Base-by-base conservation (phyloP, 2,329 filamentous ascomycete genomes). In the Nemania diffusa region DNA sequence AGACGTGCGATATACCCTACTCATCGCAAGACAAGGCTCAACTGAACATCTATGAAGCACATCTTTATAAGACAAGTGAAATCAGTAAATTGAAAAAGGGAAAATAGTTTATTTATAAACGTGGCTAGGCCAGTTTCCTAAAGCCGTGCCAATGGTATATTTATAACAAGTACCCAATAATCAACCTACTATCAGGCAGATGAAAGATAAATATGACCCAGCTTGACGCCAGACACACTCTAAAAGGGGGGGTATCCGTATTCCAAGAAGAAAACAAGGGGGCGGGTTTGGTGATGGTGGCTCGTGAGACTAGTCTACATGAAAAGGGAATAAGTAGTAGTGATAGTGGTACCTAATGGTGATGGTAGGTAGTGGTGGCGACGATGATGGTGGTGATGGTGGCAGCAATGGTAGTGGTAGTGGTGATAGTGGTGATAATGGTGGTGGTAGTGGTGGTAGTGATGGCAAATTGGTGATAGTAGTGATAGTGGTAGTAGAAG, bases 181-280 rank as follows among this genome's bases (percentile, higher is more conserved):
- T 59, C 37, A 58, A 50, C 57, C 52, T 50, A 22, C 42, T 24
- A 24, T 20, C 42, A 46, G 42, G 42, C 37, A 40, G 20, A 37
- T 27, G 34, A 62, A 51, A 57, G 8, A 34, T 13, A 50, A 51
- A 58, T 24, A 51, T 68, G 65, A 50, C 58, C 46, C 40, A 50
- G 48, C 40, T 65, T 62, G 57, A 71, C 62, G 69, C 67, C 62
- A 64, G 64, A 62, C 67, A 64, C 67, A 66, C 62, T 70, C 68
- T 70, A 70, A 66, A 52, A 61, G 29, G 55, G 58, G 59, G 67
- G 67, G 67, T 69, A 69, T 69, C 67, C 67, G 48, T 67, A 61
- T 59, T 65, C 42, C 60, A 40, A 57, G 29, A 55, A 63, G 26
- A 48, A 62, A 68, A 50, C 13, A 57, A 60, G 53, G 15, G 27